phyloP scores from a whole-genome alignment of 371 early-diverging fungal genomes.

The Syncephalastrum racemosum region DNA sequence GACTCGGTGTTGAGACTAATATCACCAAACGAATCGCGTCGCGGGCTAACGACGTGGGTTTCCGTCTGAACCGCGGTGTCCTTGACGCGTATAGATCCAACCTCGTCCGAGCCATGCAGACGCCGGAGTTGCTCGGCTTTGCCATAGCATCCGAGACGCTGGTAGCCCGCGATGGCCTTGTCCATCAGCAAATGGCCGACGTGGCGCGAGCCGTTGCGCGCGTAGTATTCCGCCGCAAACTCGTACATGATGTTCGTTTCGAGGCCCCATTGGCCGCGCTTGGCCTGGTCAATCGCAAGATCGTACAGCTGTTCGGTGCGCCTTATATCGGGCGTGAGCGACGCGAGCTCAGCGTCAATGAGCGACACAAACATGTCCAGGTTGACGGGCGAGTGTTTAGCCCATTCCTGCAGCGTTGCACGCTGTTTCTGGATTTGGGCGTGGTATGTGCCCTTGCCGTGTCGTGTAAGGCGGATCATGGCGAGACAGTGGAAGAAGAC shows the following conservation, averaged over 20 bases:
- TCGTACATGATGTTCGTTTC: slow-evolving; percentile 40
- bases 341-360: slow-evolving; percentile 47
- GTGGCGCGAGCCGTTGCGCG: slow-evolving; percentile 22
- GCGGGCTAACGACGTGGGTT: slow-evolving; percentile 10
- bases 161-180: slow-evolving; percentile 32
- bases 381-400: slow-evolving; percentile 34
- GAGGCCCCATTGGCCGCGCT: slow-evolving; percentile 33
- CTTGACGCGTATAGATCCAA: not conserved
- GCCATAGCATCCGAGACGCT: slow-evolving; percentile 39
- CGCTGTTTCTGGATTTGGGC: slow-evolving; percentile 20
- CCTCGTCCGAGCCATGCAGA: slow-evolving; percentile 2
- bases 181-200: slow-evolving; percentile 33
- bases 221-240: slow-evolving; percentile 39
- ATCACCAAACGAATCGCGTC: slow-evolving; percentile 24
- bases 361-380: slow-evolving; percentile 32
- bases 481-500: slow-evolving; percentile 41
- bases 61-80: slow-evolving; percentile 30
- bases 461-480: slow-evolving; percentile 25
- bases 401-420: slow-evolving; percentile 29
- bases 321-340: slow-evolving; percentile 21
- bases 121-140: slow-evolving; percentile 29
- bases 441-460: slow-evolving; percentile 10
- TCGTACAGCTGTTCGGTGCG: slow-evolving; percentile 36
- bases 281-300: slow-evolving; percentile 36
- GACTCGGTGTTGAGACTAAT: slow-evolving; percentile 21